A percentile compares a stretch with the other conserved stretches of the same genome.
phyloP scores from a whole-genome alignment of 2,329 filamentous ascomycete species.

The Phaeosphaeriaceae sp. region DNA sequence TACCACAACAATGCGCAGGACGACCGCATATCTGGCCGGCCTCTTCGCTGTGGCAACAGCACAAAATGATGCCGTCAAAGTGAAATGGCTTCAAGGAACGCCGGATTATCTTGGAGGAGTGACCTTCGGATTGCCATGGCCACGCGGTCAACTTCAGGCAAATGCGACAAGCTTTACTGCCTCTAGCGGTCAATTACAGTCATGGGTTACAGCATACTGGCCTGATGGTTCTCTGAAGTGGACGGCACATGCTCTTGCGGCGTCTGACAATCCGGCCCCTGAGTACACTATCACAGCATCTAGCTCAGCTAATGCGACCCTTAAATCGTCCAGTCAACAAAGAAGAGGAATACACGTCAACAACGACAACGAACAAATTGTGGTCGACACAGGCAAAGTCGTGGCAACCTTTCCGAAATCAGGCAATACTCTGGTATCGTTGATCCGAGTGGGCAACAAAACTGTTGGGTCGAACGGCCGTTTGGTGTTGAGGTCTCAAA shows the following conservation, averaged over 20 bases:
- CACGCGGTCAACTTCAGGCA: slow-evolving; percentile 45
- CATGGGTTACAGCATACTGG: slow-evolving; percentile 67
- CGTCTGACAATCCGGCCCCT: slow-evolving; percentile 49
- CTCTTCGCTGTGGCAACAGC: slow-evolving; percentile 21
- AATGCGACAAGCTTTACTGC: slow-evolving; percentile 44
- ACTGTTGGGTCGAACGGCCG: slow-evolving; percentile 46
- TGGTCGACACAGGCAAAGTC: slow-evolving; percentile 44
- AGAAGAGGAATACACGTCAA: slow-evolving; percentile 29
- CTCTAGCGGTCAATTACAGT: slow-evolving; percentile 53
- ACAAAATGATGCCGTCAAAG: slow-evolving; percentile 29
- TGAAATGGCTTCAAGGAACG: slow-evolving; percentile 41
- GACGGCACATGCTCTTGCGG: slow-evolving; percentile 64
- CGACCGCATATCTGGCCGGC: slow-evolving; percentile 19
- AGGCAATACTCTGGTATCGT: slow-evolving; percentile 38
- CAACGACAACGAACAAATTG: slow-evolving; percentile 29
- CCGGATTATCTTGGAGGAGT: slow-evolving; percentile 41
- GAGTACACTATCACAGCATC: slow-evolving; percentile 54
- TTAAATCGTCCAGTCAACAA: slow-evolving; percentile 16
- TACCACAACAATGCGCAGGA: slow-evolving; percentile 4
- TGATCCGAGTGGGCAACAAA: slow-evolving; percentile 50
- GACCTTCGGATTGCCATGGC: slow-evolving; percentile 51
- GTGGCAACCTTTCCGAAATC: slow-evolving; percentile 42
- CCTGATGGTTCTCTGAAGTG: slow-evolving; percentile 67
- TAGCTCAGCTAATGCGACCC: slow-evolving; percentile 23
- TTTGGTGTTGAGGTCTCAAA: slow-evolving; percentile 62